phyloP scores from a whole-genome alignment of 1,284 basidiomycete genomes.

The Ganoderma sp. region DNA sequence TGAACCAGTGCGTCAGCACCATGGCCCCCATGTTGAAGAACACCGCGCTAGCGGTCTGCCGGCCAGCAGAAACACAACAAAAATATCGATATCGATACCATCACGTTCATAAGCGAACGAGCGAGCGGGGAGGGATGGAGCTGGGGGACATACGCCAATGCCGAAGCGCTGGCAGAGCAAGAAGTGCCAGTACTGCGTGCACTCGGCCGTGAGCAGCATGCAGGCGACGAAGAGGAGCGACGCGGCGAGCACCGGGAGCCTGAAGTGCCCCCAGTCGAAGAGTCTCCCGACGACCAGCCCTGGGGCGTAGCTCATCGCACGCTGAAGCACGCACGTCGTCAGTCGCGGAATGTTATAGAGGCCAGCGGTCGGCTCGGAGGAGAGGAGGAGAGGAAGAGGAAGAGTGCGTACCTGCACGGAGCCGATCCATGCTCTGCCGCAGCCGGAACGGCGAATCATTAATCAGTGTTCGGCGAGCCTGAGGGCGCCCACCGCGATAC shows the following conservation, averaged over 20 bases:
- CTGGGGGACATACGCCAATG: constrained; percentile 45
- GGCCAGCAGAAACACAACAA: too few species aligned
- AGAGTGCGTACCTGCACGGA: background rate
- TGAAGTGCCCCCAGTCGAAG: constrained; percentile 57
- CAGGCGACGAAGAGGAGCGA: constrained; percentile 45
- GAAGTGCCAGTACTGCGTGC: constrained; percentile 57
- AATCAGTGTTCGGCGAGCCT: too few species aligned
- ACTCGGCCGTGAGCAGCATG: constrained; percentile 55
- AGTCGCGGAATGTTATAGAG: background rate
- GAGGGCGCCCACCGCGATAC: background rate
- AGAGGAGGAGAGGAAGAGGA: too few species aligned
- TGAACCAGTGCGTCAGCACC: too few species aligned
- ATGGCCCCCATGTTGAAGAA: too few species aligned
- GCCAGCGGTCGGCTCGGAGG: too few species aligned
- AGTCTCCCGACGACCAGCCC: constrained; percentile 44
- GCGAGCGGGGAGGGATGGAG: too few species aligned
- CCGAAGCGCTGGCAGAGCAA: constrained; percentile 54
- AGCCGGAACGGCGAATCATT: too few species aligned
- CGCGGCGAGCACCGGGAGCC: constrained; percentile 42
- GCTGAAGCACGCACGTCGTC: background rate
- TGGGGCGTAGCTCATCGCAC: background rate
- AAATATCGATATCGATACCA: too few species aligned
- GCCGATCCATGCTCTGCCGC: background rate
- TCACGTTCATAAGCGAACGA: too few species aligned
- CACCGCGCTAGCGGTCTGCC: too few species aligned